Evolutionary conservation across 176 grass and related monocot genomes (phyloP), one percentile per base, ranked within the genome.

Genomic region (Eleusine coracana): DNA sequence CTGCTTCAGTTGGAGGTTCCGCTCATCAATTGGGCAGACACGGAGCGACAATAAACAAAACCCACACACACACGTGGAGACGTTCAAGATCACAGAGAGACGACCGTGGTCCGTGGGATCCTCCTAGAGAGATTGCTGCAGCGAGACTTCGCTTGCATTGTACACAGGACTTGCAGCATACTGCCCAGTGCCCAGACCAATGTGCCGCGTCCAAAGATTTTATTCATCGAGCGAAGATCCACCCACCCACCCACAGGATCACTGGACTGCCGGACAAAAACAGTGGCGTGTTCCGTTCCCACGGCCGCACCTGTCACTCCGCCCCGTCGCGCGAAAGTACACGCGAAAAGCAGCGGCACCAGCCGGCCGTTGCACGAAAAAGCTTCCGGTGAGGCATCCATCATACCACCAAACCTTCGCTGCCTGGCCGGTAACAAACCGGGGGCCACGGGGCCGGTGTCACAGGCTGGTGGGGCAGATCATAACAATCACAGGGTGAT

Each of bases 281-380:
- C 37, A 15, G 51, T 60, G 51, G 79, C 79, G 29, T 9, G 29
- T 9, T 31, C 51, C 37, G 7, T 44, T 71, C 51, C 51, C 51
- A 0, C 49, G 2, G 66, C 21, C 1, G 78, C 21, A 44, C n/a
- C 6, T 18, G 38, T 18, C 56, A 44, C 16, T 9, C 71, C 10
- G 49, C 21, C 21, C 49, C 49, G 50, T 72, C 12, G 44, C 70
- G 38, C 37, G 51, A 54, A 16, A 16, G 60, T 63, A 63, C 75
- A 18, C 3, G 28, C 62, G 62, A 36, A 70, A 70, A 27, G 79
- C 15, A 25, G 20, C 61, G 60, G 28, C 79, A 60, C 38, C 79
- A 71, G 66, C 67, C 79, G 66, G 17, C 51, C 3, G 79, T 21
- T 81, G 79, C 79, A 70, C 52, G 75, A 64, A 44, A 79, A 11